Evolutionary conservation across 257 asterid genomes (phyloP), one percentile per base, ranked within the genome.

Genomic region (Salvia rosmarinus): DNA sequence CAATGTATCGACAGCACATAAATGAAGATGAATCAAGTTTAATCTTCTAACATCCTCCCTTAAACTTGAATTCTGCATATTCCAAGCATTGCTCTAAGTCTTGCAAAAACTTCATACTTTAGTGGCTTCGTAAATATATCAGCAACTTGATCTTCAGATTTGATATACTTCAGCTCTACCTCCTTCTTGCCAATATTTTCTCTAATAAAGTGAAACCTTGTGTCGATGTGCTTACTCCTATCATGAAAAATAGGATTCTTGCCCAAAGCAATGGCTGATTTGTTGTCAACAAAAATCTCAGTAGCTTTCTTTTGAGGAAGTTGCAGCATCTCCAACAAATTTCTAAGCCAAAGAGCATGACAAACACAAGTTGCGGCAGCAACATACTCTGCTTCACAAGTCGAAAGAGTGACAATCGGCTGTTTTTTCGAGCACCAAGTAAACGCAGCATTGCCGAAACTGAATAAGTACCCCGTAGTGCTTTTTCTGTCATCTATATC

Each of bases 321-420:
- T 8, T 17, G 10, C 25, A 12, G 9, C 30, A 68, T 47, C 19
- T 67, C 14, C 66, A 75, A 3, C 9, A 78, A 13, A 17, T 66
- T 14, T 3, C 35, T 8, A 1, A 78, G 39, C 78, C 75, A 78
- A 4, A 64, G 10, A 10, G 72, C 61, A 60, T 72, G 82, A 58
- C 67, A 57, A 0, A 71, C 70, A 47, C 67, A 19, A n/a, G 78
- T 49, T 6, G 78, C 60, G 35, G 55, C 70, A 25, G 28, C 75
- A 1, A 77, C 51, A 35, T 44, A 72, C 37, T 77, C 75, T 0
- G 59, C 75, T 43, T 43, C 75, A 17, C 82, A 78, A 2, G 82
- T 72, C n/a, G 78, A 72, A 39, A 71, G 49, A 40, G 71, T 65
- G 28, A 63, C 59, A 42, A 39, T 42, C 3, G 13, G n/a, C 10